Evolutionary conservation across 2,329 filamentous ascomycete genomes (phyloP).

Genomic region (Sporothrix pallida): DNA sequence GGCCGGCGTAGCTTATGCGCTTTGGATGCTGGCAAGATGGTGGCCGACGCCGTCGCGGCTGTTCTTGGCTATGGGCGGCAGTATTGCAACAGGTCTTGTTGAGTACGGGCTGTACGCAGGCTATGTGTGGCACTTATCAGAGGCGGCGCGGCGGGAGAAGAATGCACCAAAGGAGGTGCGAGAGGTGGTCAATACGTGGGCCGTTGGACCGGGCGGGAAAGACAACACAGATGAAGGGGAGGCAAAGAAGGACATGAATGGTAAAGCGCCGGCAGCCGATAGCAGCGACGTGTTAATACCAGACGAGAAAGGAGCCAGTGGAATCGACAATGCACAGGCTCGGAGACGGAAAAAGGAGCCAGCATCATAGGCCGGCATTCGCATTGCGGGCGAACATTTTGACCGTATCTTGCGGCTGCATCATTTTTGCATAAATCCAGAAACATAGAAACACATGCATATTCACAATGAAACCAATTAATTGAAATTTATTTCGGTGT

Average conservation of each 20-base stretch:
- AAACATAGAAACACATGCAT: no score
- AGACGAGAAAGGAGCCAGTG: background rate
- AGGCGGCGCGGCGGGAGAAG: conserved; percentile 69
- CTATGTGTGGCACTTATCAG: conserved; percentile 72
- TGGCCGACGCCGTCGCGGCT: conserved; percentile 75
- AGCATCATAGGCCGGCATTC: background rate
- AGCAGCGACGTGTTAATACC: conserved; percentile 2
- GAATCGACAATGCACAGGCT: background rate
- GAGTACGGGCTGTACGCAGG: conserved; percentile 79
- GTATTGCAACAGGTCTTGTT: conserved; percentile 71
- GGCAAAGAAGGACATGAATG: conserved; percentile 35
- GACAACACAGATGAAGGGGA: conserved; percentile 21
- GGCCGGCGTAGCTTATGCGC: conserved; percentile 74
- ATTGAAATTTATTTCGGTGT: background rate
- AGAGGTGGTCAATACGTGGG: conserved; percentile 74
- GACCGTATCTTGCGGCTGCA: background rate
- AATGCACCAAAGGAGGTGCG: conserved; percentile 66
- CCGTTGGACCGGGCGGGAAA: conserved; percentile 55
- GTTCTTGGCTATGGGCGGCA: conserved; percentile 73
- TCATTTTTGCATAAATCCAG: no score
- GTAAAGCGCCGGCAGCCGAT: conserved; percentile 22
- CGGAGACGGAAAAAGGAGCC: conserved; percentile 26
- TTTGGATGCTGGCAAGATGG: conserved; percentile 79
- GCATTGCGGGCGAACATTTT: background rate
- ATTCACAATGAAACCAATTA: background rate